These are phyloP conservation scores for Cardamine resedifolia DNA, from an alignment of 345 rosid species.

Conservation along the genomic window DNA sequence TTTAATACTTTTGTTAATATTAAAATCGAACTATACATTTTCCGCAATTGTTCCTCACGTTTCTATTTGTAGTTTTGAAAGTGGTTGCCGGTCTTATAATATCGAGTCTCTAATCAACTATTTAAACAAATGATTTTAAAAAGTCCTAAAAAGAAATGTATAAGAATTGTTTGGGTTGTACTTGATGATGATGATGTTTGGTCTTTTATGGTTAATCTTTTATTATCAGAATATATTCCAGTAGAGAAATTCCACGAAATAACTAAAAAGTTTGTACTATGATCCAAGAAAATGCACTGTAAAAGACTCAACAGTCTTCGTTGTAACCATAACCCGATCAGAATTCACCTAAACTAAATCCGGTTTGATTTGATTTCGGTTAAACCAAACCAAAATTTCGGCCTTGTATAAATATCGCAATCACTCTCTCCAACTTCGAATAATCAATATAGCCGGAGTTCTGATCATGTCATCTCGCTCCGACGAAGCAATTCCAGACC, in stretches of 20 bases:
- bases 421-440: not conserved
- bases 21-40: too few species aligned
- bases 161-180: not conserved
- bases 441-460: not conserved
- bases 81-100: too few species aligned
- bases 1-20: too few species aligned
- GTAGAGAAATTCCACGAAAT: not conserved
- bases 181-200: too few species aligned
- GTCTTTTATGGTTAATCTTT: not conserved
- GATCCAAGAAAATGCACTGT: not conserved
- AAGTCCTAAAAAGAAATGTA: not conserved
- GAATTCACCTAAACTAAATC: not conserved
- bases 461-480: constrained; percentile 51
- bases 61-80: too few species aligned
- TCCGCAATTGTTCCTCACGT: too few species aligned
- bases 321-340: not conserved
- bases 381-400: not conserved
- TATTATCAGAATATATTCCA: not conserved
- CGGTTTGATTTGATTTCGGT: not conserved
- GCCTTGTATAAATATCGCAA: not conserved
- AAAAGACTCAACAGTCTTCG: too few species aligned
- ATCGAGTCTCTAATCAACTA: too few species aligned
- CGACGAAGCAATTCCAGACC: constrained; percentile 3
- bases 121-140: too few species aligned
- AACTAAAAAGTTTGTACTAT: not conserved